Percentiles rank a stretch among this genome's conserved stretches.
Conservation (phyloP, 2,329 filamentous ascomycete species). For the Cladosporium sp. region DNA sequence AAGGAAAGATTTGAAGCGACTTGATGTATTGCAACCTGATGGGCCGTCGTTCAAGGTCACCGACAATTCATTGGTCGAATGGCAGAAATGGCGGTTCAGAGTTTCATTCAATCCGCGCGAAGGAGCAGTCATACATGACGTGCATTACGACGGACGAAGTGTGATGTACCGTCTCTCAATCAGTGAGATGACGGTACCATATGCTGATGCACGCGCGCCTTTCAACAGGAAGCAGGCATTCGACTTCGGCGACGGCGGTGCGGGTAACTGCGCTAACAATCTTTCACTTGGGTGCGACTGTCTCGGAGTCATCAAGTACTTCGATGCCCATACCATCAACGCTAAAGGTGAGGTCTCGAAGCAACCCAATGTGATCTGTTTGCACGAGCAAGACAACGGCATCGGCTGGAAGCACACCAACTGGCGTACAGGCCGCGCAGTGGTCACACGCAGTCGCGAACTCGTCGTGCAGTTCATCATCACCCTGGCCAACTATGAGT, state of each 20-base stretch:
- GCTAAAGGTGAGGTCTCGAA: conserved; percentile 51
- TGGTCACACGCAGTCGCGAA: conserved; percentile 58
- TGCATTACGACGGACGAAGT: conserved; percentile 62
- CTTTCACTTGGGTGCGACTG: conserved; percentile 65
- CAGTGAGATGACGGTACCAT: conserved; percentile 61
- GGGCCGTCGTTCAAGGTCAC: conserved; percentile 59
- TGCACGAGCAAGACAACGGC: conserved; percentile 67
- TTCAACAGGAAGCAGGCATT: conserved; percentile 69
- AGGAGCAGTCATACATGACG: conserved; percentile 64
- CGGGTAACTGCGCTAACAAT: conserved; percentile 64
- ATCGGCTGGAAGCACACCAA: conserved; percentile 70
- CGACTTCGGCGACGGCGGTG: conserved; percentile 66
- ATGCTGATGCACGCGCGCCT: conserved; percentile 61
- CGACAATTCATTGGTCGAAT: conserved; percentile 46
- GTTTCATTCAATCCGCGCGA: conserved; percentile 67
- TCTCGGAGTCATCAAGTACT: conserved; percentile 54
- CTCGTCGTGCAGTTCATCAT: conserved; percentile 65
- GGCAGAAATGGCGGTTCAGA: conserved; percentile 56
- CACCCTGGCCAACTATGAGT: conserved; percentile 68
- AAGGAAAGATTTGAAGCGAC: conserved; percentile 54
- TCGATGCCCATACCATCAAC: conserved; percentile 54
- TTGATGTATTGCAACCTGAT: conserved; percentile 66
- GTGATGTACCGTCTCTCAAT: conserved; percentile 64
- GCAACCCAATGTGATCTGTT: conserved; percentile 59
- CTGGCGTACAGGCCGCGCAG: conserved; percentile 59